Conservation (phyloP, 1,139 yeast genomes). For the Magnusiomyces clavatus region DNA sequence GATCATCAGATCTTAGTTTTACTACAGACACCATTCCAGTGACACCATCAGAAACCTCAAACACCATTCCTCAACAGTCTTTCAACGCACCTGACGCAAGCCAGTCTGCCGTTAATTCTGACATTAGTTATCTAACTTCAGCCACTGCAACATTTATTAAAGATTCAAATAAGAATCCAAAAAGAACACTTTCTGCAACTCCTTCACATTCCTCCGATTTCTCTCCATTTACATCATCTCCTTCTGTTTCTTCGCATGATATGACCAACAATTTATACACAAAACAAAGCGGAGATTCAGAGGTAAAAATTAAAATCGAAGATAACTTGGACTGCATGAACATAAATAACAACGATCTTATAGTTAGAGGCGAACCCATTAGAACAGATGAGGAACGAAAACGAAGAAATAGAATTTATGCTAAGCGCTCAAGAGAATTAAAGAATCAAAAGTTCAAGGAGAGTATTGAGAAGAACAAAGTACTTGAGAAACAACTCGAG, state of each 20-base stretch:
- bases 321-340: not conserved
- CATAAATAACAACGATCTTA: not conserved
- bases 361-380: not conserved
- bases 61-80: not conserved
- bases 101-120: too few species aligned
- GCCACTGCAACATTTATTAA: not conserved
- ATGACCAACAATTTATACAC: not conserved
- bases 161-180: not conserved
- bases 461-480: slow-evolving; percentile 6
- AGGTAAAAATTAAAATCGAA: not conserved
- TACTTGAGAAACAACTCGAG: slow-evolving; percentile 3
- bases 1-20: not conserved
- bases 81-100: not conserved
- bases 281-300: too few species aligned
- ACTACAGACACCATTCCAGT: not conserved
- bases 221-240: not conserved
- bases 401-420: slow-evolving; percentile 13
- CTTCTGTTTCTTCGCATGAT: not conserved
- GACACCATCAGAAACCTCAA: not conserved
- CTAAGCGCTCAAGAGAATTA: slow-evolving; percentile 14
- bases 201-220: not conserved
- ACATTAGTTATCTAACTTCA: not conserved
- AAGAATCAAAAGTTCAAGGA: slow-evolving; percentile 13
- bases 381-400: slow-evolving; percentile 12
- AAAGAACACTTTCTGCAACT: too few species aligned